Base-by-base conservation (phyloP, 83 land plant species). In the Larix sibirica region DNA sequence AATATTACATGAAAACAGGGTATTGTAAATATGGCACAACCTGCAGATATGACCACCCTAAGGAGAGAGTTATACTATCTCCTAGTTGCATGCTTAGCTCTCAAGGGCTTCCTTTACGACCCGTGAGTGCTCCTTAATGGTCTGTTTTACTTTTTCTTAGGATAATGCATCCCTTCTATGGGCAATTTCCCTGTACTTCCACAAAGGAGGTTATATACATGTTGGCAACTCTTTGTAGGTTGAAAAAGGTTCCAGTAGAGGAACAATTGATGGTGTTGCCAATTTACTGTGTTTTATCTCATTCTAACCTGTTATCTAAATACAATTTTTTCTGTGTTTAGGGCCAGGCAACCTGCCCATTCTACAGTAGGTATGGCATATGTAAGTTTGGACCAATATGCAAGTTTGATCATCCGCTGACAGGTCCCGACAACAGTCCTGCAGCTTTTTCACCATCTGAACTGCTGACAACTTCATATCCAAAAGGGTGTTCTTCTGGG, bases 31-130 rank as follows among this genome's bases (percentile, higher is more conserved):
- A 83, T 77, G 97, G 97, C 76, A 24, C 85, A 10, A 83, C 91
- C 68, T 95, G 97, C 91, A 90, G 90, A 67, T 95, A 86, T 67
- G 89, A 95, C 81, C 95, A 95, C 58, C 97, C 95, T 14, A 91
- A 84, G 73, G 95, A 95, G 76, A 86, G 92, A 79, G 79, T 80
- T 71, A 79, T 87, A 16, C 78, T 86, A 56, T 81, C 81, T 42
- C 82, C 93, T 54, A 17, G 81, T n/a, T 81, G 83, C 64, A 83
- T 40, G 13, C 23, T 94, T 21, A 87, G 91, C 36, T 90, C 90
- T 6, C 85, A 83, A 67, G 97, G 95, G 10, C 92, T 95, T 79
- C 97, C 97, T 28, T 67, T 87, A 60, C 88, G 97, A 79, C 96
- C 94, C 10, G 96, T 94, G 84, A 88, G 92, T n/a, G 13, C 18